Evolutionary conservation across 768 basidiomycete species (phyloP).

Genomic region (Tubosaeta sp.): DNA sequence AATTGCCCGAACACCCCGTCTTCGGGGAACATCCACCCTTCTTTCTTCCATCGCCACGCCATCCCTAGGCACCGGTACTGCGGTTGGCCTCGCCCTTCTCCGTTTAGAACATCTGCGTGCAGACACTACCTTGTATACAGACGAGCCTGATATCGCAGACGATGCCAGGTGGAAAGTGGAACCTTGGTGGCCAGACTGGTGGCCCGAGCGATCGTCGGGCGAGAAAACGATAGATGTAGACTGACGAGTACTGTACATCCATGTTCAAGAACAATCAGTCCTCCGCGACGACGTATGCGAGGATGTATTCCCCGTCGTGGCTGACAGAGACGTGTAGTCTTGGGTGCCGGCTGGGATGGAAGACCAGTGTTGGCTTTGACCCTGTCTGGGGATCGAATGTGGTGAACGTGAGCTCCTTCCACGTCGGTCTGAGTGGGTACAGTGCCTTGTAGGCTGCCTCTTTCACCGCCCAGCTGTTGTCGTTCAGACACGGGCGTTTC

Average conservation of each 20-base stretch:
- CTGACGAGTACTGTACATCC: conserved; percentile 10
- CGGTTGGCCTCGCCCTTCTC: conserved; percentile 74
- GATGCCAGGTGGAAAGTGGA: conserved; percentile 38
- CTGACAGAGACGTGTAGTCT: conserved; percentile 67
- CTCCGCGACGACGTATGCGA: conserved; percentile 65
- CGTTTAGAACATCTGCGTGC: conserved; percentile 62
- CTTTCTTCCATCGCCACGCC: conserved; percentile 48
- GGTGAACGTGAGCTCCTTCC: conserved; percentile 68
- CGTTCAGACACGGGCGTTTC: not conserved
- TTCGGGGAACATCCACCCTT: conserved; percentile 72
- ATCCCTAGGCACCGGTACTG: conserved; percentile 19
- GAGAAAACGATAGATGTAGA: conserved; percentile 18
- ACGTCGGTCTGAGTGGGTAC: conserved; percentile 62
- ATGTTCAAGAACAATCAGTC: not conserved
- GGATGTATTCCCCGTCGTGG: conserved; percentile 77
- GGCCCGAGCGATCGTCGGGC: conserved; percentile 36
- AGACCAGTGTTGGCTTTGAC: conserved; percentile 42
- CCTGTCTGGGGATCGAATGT: conserved; percentile 28
- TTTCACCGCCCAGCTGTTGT: conserved; percentile 71
- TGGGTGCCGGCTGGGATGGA: conserved; percentile 13
- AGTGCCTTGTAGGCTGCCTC: conserved; percentile 87
- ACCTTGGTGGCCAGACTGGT: conserved; percentile 69
- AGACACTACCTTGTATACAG: conserved; percentile 18
- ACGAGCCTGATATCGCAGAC: conserved; percentile 10
- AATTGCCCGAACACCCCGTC: conserved; percentile 40